Percentiles rank a stretch among this genome's conserved stretches.
Conservation (phyloP, 805 yeast species). For the Spathaspora girioi region DNA sequence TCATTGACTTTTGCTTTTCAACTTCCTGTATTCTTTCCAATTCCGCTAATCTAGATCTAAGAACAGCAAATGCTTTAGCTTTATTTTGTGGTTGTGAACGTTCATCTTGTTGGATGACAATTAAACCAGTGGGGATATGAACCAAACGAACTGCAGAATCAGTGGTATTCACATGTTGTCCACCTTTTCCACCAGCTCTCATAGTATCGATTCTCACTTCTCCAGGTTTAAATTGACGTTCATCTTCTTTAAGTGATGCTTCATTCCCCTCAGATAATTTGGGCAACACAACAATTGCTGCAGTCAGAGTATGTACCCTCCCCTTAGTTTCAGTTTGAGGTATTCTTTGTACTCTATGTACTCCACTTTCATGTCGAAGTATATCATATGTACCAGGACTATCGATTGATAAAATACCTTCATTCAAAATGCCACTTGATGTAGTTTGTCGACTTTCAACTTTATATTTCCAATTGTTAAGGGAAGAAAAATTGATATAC, state of each 20-base stretch:
- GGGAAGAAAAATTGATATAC: conserved; percentile 72
- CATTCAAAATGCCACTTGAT: conserved; percentile 69
- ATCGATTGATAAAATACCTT: conserved; percentile 63
- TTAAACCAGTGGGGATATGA: conserved; percentile 87
- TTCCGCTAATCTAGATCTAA: conserved; percentile 83
- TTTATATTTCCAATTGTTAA: conserved; percentile 63
- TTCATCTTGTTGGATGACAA: conserved; percentile 89
- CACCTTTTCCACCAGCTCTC: conserved; percentile 97
- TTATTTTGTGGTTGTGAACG: conserved; percentile 92
- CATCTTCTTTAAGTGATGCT: conserved; percentile 44
- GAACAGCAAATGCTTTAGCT: conserved; percentile 82
- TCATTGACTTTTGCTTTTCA: conserved; percentile 57
- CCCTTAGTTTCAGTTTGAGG: conserved; percentile 95
- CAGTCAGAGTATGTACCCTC: conserved; percentile 91
- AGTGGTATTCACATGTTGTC: conserved; percentile 96
- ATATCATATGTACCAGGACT: conserved; percentile 73
- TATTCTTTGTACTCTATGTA: conserved; percentile 91
- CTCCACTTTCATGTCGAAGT: conserved; percentile 86
- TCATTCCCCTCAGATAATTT: conserved; percentile 61
- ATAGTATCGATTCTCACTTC: conserved; percentile 94
- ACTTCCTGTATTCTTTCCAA: conserved; percentile 62
- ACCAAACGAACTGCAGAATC: conserved; percentile 94
- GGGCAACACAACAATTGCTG: conserved; percentile 93
- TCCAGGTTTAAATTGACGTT: conserved; percentile 74
- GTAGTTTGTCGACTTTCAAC: conserved; percentile 55